Base-by-base conservation (phyloP, 2,329 filamentous ascomycete species). In the Xylariomycetidae sp. region DNA sequence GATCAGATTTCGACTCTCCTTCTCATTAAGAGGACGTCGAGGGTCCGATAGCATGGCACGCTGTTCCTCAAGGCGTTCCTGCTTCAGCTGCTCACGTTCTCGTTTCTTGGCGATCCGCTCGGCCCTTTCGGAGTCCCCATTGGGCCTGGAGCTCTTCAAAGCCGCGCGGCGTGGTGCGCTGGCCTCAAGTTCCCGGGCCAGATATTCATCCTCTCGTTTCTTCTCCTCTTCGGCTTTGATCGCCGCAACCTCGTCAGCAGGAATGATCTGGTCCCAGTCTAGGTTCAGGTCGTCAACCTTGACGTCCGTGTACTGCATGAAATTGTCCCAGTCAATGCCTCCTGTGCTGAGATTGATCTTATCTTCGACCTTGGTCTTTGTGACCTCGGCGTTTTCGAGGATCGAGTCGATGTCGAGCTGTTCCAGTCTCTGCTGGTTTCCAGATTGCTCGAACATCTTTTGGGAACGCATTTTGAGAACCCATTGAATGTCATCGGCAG, bases 241-340 rank as follows among this genome's bases (percentile, higher is more conserved):
- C 40, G 81, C 82, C 12, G 89, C 89, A 13, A 98, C 74, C 51
- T 95, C 82, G 6, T 95, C 88, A 39, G 89, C 88, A 1, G 92
- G 94, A 48, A 98, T 97, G 50, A 98, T 98, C 46, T 97, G 85
- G 51, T 98, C 92, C 92, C 92, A 98, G 48, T 94, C 88, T 16
- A 97, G 80, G 45, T 69, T 66, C 30, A 78, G 67, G 31, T 80
- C 74, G 38, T 97, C 86, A 16, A 97, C 85, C 63, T 97, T 97
- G 61, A 97, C 90, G 59, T 98, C 92, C 1, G 92, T 96, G 53
- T 95, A 94, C 55, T 97, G 88, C 66, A 98, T 81, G 61, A 97
- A 98, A 42, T 95, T 94, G 56, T 96, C 90, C 65, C 92, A 80
- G 48, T 80, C 75, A 30, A 80, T 80, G 35, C 75, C 92, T 53